phyloP scores from a whole-genome alignment of 177 flowering plant species.

The Vitis hybrid region DNA sequence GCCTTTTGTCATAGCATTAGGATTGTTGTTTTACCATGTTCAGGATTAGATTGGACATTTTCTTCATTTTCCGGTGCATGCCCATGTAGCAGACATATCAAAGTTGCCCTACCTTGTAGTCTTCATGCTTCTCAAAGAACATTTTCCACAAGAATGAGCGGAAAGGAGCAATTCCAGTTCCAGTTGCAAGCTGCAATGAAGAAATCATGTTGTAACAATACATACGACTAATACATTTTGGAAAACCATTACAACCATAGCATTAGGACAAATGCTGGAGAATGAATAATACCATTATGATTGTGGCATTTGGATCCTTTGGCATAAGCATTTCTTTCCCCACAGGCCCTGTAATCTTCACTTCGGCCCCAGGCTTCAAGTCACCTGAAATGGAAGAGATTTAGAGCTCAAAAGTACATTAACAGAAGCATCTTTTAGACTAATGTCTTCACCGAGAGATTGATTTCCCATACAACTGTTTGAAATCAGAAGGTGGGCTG shows the following conservation, averaged over 20 bases:
- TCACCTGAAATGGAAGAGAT: slow-evolving; percentile 54
- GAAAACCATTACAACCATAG: not conserved
- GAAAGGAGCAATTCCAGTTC: slow-evolving; percentile 99
- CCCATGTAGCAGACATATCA: not conserved
- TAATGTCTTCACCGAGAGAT: not conserved
- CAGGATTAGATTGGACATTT: no score
- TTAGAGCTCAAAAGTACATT: not conserved
- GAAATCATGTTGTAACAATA: not conserved
- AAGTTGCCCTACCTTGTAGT: slow-evolving; percentile 66
- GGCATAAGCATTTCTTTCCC: slow-evolving; percentile 99
- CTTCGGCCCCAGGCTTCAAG: slow-evolving; percentile 87
- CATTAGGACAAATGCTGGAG: not conserved
- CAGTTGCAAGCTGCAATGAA: slow-evolving; percentile 81
- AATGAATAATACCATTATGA: slow-evolving; percentile 64
- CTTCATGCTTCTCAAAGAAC: slow-evolving; percentile 96
- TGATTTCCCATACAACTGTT: no score
- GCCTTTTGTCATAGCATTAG: not conserved
- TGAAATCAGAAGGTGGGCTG: not conserved
- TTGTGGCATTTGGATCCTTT: slow-evolving; percentile 82
- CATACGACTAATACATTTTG: no score
- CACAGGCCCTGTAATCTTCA: slow-evolving; percentile 88
- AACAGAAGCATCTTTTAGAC: not conserved
- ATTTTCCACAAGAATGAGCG: slow-evolving; percentile 94
- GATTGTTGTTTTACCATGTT: not conserved
- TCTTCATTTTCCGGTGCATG: not conserved